Conservation (phyloP, 257 asterid genomes). For the Perilla frutescens region DNA sequence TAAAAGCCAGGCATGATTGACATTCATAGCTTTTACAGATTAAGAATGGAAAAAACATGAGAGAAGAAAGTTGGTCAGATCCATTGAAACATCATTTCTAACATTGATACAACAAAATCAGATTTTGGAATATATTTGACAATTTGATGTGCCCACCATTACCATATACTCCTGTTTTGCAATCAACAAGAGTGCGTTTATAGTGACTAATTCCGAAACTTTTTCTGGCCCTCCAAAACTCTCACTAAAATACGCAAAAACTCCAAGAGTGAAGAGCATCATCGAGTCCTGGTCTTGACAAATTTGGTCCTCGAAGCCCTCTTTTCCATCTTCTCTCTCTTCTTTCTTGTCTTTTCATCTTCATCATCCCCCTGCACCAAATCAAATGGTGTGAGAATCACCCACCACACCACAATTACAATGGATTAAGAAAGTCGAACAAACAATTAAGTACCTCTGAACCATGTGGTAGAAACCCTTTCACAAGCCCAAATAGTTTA, state of each 20-base stretch:
- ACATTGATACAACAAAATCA: conserved; percentile 30
- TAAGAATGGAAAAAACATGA: not conserved
- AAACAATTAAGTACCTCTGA: conserved; percentile 58
- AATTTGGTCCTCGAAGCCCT: conserved; percentile 86
- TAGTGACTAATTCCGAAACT: not conserved
- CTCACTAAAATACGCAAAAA: conserved; percentile 7
- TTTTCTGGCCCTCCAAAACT: conserved; percentile 2
- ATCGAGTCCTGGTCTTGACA: conserved; percentile 68
- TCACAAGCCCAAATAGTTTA: conserved; percentile 77
- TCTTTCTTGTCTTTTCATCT: conserved; percentile 83
- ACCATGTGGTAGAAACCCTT: conserved; percentile 75
- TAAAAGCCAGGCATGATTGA: too few species aligned
- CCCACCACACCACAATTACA: not conserved
- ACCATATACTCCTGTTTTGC: not conserved
- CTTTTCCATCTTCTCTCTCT: conserved; percentile 95
- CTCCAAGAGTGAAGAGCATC: conserved; percentile 7
- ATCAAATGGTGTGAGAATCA: conserved; percentile 24
- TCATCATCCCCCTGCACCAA: conserved; percentile 75
- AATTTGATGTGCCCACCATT: not conserved
- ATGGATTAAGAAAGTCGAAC: conserved; percentile 4
- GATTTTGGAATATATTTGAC: not conserved
- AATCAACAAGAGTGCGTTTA: not conserved
- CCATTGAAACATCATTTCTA: not conserved
- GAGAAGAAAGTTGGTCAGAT: not conserved
- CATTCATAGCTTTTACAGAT: too few species aligned